Evolutionary conservation across 768 basidiomycete species (phyloP), one percentile per base, ranked within the genome.

Genomic region (Pisolithus albus): DNA sequence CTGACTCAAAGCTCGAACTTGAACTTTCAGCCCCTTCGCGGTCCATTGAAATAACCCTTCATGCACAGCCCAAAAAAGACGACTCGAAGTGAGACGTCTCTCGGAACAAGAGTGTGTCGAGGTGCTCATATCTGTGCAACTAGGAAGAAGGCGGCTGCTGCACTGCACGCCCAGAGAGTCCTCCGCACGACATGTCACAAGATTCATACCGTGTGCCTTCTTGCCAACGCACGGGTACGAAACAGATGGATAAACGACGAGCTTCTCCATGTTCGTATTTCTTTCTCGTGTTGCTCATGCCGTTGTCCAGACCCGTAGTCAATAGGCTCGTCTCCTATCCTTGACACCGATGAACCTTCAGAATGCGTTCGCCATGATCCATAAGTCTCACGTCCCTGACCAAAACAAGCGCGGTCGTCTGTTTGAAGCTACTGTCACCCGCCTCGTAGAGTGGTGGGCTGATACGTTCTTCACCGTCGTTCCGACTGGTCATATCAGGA

Each of bases 391-490:
- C 52, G 70, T 89, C 19, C 92, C 95, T 1, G 91, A 96, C 54
- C 76, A 80, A 13, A 78, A 81, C 49, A 82, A 83, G 59, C 84
- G 96, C 9, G 91, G 91, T 1, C 83, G 89, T 7, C 76, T 93
- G 57, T 99, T 98, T 63, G 92, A 97, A 68, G 74, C 76, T 13
- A 87, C 92, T 4, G 72, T 96, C 19, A 73, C 74, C 32, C 79
- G 80, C 39, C 81, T 98, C 8, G 77, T 77, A 19, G 77, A 79
- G 11, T 98, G 95, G 94, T 99, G 95, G 94, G 72, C 77, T 10
- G 71, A 75, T 36, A 70, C 75, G 0, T 96, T 85, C 66, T 86
- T 90, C 57, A 75, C 81, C 36, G 75, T 87, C 46, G 59, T 75
- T 7, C 73, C 73, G 3, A 72, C 76, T 8, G 86, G 87, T 7